Evolutionary conservation across 768 basidiomycete species (phyloP), one percentile per base, ranked within the genome.

Genomic region (Suillus clintonianus): DNA sequence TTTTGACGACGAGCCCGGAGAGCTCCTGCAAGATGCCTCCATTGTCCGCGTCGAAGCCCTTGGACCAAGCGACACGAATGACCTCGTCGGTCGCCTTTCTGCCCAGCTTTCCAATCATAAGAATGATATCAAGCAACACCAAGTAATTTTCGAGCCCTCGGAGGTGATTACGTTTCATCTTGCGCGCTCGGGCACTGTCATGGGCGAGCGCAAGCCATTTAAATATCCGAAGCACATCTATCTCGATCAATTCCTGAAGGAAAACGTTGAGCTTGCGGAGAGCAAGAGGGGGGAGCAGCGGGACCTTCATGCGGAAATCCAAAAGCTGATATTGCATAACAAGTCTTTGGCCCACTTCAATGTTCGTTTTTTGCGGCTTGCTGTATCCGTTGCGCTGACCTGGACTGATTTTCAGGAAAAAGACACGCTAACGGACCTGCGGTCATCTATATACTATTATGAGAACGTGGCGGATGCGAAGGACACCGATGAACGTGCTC

Each of bases 241-340:
- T 71, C 78, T 94, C 53, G 92, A 94, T 70, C 85, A 87, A 58
- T 94, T 92, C 67, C 67, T 93, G 65, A 79, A 79, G 56, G 80
- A 82, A 57, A 91, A 90, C 47, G 67, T 84, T 5, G 80, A 80
- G 9, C 68, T 82, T 32, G 78, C 81, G 14, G 72, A 74, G 15
- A 68, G 70, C 53, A 81, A 80, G 67, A 68, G 78, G 37, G 63
- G 11, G 47, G 64, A 75, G 48, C 78, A 75, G 67, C 71, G 75
- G 14, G 76, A 81, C 32, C 79, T 88, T 60, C 64, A 77, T 8
- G 78, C 77, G 19, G 82, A 89, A 61, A 81, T 88, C 27, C 77
- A 81, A 59, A 76, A 74, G 36, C 72, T 91, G 37, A 77, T 74
- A 27, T 70, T 69, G 61, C 79, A 80, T 66, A 86, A 81, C 69